Percentiles rank a stretch among this genome's conserved stretches.
These are phyloP conservation scores for Vararia minispora DNA, from an alignment of 768 basidiomycete species.

Conservation along the genomic window DNA sequence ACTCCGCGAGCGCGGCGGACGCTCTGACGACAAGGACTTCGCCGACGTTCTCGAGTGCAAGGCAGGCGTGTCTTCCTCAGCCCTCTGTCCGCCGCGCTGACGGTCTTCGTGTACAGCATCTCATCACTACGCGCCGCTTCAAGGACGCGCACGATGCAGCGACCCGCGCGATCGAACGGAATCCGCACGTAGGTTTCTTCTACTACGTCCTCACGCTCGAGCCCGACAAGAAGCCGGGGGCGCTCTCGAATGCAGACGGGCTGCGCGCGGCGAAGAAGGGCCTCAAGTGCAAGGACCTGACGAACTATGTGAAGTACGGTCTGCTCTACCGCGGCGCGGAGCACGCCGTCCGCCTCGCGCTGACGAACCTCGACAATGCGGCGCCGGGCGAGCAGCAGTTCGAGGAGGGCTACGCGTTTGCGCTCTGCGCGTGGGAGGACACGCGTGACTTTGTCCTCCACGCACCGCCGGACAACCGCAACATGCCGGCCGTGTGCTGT, in stretches of 20 bases:
- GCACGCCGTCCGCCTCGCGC: conserved; percentile 47
- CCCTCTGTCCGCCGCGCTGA: too few relatives aligned
- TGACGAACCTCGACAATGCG: conserved; percentile 35
- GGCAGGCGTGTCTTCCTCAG: too few relatives aligned
- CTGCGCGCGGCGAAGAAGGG: conserved; percentile 58
- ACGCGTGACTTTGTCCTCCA: conserved; percentile 40
- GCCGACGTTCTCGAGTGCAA: conserved; percentile 63
- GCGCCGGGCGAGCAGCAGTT: conserved; percentile 31
- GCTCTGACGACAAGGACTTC: conserved; percentile 31
- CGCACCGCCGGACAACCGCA: conserved; percentile 51
- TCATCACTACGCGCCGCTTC: conserved; percentile 37
- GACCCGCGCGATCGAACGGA: conserved; percentile 36
- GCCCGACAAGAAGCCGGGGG: conserved; percentile 30
- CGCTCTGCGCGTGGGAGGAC: conserved; percentile 51
- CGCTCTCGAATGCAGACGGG: conserved; percentile 33
- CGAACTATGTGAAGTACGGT: conserved; percentile 44
- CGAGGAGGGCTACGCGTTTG: conserved; percentile 50
- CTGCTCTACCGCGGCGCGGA: conserved; percentile 52
- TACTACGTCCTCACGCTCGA: conserved; percentile 50
- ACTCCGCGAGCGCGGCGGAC: conserved; percentile 34
- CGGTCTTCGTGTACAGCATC: too few relatives aligned
- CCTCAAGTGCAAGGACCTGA: conserved; percentile 40
- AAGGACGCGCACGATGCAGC: conserved; percentile 38
- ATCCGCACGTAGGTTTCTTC: conserved; percentile 50
- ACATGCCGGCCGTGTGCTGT: conserved; percentile 47